Base-by-base conservation (phyloP, 2,329 filamentous ascomycete species). In the Ampelomyces quisqualis region DNA sequence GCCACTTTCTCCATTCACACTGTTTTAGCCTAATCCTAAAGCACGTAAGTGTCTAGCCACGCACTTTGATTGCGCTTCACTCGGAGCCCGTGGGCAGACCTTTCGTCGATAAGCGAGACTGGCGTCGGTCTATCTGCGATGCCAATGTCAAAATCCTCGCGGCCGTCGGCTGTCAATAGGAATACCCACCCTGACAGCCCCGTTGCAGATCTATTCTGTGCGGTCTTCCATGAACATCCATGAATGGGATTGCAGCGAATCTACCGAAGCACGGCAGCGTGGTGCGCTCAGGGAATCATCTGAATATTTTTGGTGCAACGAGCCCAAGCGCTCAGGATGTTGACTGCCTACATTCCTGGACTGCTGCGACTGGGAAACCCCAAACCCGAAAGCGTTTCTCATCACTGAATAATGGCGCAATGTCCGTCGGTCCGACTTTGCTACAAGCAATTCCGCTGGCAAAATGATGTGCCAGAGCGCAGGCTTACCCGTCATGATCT, bases 141-240 rank as follows among this genome's bases (percentile, higher is more conserved):
- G 14, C 20, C 5, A 32, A 8, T 32, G 33, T 14, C 31, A 32
- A 32, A 11, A 26, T 7, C 19, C 32, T 38, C 28, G 26, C 18
- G 36, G 36, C 36, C 36, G 20, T 38, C 36, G 36, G 36, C 36
- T 38, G 21, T 32, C 18, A 19, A 32, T n/a, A n/a, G n/a, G n/a
- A n/a, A n/a, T 19, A 26, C 36, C 36, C 19, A 24, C 36, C 18
- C 21, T 19, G 36, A 21, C 20, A 18, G 13, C 36, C 24, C 20
- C 7, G 28, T 19, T 19, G 36, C 36, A 38, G 36, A 38, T 32
- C 28, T 28, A 38, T 38, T 28, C 36, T 28, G 36, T 33, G 28
- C 28, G 13, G 17, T 5, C 36, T 32, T 26, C 19, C 21, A n/a
- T 20, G 26, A 32, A 32, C 20, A 22, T 19, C 20, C 21, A 18